A percentile compares a stretch with the other conserved stretches of the same genome.
Conservation (phyloP, 2,329 filamentous ascomycete genomes). For the Sporothrix protearum region DNA sequence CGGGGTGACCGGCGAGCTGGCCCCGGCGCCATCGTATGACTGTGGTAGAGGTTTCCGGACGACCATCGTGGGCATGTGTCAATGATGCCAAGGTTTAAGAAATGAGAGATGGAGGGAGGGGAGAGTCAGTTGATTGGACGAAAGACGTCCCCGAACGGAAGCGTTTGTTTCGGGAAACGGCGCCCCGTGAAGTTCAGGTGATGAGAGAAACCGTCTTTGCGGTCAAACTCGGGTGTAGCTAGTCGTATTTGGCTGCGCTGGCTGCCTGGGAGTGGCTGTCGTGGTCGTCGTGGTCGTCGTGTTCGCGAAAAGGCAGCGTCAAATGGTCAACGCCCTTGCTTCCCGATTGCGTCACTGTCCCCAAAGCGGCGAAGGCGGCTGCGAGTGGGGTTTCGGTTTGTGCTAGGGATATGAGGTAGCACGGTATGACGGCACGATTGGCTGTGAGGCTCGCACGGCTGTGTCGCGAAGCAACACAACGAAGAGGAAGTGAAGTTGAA, state of each 20-base stretch:
- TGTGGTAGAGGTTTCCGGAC: conserved; percentile 40
- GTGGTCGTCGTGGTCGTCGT: background rate
- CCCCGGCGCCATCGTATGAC: conserved; percentile 33
- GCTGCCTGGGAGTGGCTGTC: background rate
- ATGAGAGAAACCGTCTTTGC: background rate
- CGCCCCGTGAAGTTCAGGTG: background rate
- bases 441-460: background rate
- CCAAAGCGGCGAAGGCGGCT: conserved; percentile 7
- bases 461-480: background rate
- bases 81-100: background rate
- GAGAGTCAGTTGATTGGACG: background rate
- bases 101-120: background rate
- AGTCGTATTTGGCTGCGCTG: background rate
- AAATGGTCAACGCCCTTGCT: background rate
- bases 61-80: conserved; percentile 38
- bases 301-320: background rate
- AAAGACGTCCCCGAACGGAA: background rate
- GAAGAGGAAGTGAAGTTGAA: background rate
- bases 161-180: background rate
- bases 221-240: background rate
- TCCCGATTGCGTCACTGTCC: conserved; percentile 20
- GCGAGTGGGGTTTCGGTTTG: background rate
- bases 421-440: conserved; percentile 12
- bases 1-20: conserved; percentile 9
- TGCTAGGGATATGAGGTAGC: background rate